Evolutionary conservation across 2,329 filamentous ascomycete species (phyloP), one percentile per base, ranked within the genome.

Genomic region (Pyrenochaeta sp.): DNA sequence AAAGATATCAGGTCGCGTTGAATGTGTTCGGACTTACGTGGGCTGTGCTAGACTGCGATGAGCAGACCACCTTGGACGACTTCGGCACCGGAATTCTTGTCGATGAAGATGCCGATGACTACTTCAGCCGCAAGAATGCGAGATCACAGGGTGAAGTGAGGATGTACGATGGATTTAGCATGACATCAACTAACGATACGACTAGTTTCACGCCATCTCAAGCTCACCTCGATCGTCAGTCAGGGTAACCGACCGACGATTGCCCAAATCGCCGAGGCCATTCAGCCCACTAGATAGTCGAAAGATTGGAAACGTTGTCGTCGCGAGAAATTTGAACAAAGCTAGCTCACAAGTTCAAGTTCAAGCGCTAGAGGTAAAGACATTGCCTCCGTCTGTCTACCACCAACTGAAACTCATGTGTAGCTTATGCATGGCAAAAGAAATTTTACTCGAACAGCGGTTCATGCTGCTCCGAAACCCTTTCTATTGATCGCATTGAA

Each of bases 401-500:
- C n/a, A 6, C 11, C 14, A 9, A 4, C 18, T 22, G 26, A 27
- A 7, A n/a, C 7, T 11, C 18, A 24, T 37, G 13, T 37, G 77
- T 35, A 96, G 80, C 82, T 97, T 7, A 83, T 97, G 42, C 86
- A 89, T 39, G 89, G 87, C 0, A 86, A 84, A 46, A 85, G 89
- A 49, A 85, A 96, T 61, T 88, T 88, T 62, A 91, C 88, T 3
- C 83, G 85, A 50, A 89, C 84, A 2, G 84, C 85, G 14, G 83
- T 90, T 30, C 85, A 95, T 58, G 77, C 81, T 24, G 87, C 88
- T 0, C 90, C 91, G 0, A 86, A 85, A 63, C 81, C 84, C 19
- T 96, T 96, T 65, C 75, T 96, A 18, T 85, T 96, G 52, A 75
- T 96, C 20, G 87, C 89, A 1, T 74, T 96, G n/a, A 74, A 91